phyloP scores from a whole-genome alignment of 1,139 yeast species.

The Geotrichum cucujoidarum region DNA sequence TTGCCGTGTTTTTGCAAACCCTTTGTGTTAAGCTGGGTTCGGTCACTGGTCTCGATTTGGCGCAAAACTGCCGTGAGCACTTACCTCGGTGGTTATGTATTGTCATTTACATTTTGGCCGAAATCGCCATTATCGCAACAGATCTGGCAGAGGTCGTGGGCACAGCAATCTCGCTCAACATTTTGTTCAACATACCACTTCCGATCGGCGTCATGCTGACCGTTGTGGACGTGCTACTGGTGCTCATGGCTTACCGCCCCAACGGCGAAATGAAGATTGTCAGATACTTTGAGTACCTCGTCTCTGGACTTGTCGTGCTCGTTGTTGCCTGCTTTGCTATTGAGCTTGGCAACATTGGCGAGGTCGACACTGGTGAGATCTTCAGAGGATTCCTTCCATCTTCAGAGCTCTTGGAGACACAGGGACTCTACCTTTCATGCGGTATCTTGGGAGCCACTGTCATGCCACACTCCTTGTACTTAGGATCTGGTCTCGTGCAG shows the following conservation, averaged over 20 bases:
- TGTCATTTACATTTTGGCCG: slow-evolving; percentile 62
- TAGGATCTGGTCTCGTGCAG: slow-evolving; percentile 72
- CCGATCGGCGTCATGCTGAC: slow-evolving; percentile 77
- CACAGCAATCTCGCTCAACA: slow-evolving; percentile 76
- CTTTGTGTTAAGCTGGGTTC: slow-evolving; percentile 72
- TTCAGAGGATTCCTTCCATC: slow-evolving; percentile 74
- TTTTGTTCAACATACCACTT: slow-evolving; percentile 60
- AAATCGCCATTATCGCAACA: slow-evolving; percentile 75
- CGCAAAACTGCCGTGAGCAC: slow-evolving; percentile 60
- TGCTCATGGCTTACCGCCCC: slow-evolving; percentile 68
- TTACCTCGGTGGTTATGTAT: slow-evolving; percentile 59
- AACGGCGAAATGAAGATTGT: slow-evolving; percentile 64
- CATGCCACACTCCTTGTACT: slow-evolving; percentile 73
- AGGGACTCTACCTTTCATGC: slow-evolving; percentile 68
- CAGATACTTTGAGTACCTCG: slow-evolving; percentile 59
- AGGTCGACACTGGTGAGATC: slow-evolving; percentile 45
- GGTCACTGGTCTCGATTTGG: slow-evolving; percentile 73
- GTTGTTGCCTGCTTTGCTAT: slow-evolving; percentile 71
- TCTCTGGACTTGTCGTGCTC: slow-evolving; percentile 60
- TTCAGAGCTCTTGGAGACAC: slow-evolving; percentile 52
- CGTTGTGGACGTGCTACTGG: slow-evolving; percentile 65
- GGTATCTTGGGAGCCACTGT: slow-evolving; percentile 80
- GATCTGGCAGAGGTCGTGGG: slow-evolving; percentile 87
- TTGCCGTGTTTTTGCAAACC: slow-evolving; percentile 70
- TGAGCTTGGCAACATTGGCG: slow-evolving; percentile 53